These are phyloP conservation scores for Magnolia sinica DNA, from an alignment of 164 flowering plant species.

Conservation along the genomic window DNA sequence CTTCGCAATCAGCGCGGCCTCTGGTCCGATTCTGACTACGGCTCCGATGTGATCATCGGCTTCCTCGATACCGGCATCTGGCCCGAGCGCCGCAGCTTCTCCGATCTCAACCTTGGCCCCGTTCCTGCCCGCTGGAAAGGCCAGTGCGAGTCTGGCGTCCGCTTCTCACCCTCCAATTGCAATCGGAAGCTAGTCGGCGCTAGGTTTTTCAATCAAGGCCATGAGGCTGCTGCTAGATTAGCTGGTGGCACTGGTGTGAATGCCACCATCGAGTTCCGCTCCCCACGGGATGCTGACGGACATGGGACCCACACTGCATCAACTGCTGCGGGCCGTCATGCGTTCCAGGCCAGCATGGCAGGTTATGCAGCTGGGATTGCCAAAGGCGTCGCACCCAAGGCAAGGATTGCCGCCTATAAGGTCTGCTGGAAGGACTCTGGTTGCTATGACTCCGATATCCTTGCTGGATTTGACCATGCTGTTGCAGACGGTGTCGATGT, in stretches of 20 bases:
- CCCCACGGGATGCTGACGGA: conserved; percentile 92
- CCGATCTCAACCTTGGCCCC: conserved; percentile 73
- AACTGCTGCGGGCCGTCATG: conserved; percentile 79
- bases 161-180: conserved; percentile 43
- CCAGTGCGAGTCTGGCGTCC: conserved; percentile 53
- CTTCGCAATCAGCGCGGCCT: conserved; percentile 72
- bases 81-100: conserved; percentile 91
- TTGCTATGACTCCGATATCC: conserved; percentile 85
- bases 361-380: conserved; percentile 94
- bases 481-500: conserved; percentile 89
- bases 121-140: conserved; percentile 79
- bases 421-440: conserved; percentile 89
- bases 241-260: conserved; percentile 42
- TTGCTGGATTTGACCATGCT: conserved; percentile 84
- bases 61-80: conserved; percentile 92
- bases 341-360: conserved; percentile 64
- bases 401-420: conserved; percentile 78
- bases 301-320: conserved; percentile 98
- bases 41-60: conserved; percentile 84
- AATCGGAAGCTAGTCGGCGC: conserved; percentile 86
- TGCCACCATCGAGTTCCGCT: conserved; percentile 57
- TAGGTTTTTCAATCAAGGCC: conserved; percentile 72
- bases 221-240: conserved; percentile 46
- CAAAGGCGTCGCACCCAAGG: conserved; percentile 90
- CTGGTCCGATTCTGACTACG: conserved; percentile 94